A percentile compares a stretch with the other conserved stretches of the same genome.
These are phyloP conservation scores for Calonectria pteridis DNA, from an alignment of 2,329 filamentous ascomycete genomes.

Conservation along the genomic window DNA sequence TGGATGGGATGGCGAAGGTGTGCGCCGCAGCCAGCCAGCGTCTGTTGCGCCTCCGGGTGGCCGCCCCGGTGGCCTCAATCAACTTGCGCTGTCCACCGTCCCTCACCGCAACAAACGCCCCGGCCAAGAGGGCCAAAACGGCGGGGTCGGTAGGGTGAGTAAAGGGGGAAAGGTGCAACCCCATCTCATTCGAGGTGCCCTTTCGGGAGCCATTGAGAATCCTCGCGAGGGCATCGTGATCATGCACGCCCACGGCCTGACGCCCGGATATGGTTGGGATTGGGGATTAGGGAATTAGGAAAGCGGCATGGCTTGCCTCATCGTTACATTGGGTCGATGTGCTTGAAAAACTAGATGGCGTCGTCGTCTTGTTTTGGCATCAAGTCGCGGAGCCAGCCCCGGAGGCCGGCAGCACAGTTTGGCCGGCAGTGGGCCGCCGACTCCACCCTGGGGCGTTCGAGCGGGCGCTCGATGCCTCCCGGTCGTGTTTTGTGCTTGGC, in stretches of 20 bases:
- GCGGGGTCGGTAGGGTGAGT: conserved; percentile 6
- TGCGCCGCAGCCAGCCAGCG: conserved; percentile 6
- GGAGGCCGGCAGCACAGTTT: conserved; percentile 35
- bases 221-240: conserved; percentile 43
- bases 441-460: conserved; percentile 19
- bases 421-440: conserved; percentile 34
- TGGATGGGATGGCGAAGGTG: conserved; percentile 6
- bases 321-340: neutral
- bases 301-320: conserved; percentile 29
- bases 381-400: conserved; percentile 16
- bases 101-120: conserved; percentile 31
- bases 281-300: conserved; percentile 7
- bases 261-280: conserved; percentile 30
- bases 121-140: conserved; percentile 11
- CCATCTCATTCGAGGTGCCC: conserved; percentile 1
- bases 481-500: neutral
- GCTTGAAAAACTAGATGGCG: conserved; percentile 22
- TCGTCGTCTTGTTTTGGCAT: conserved; percentile 10
- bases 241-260: conserved; percentile 42
- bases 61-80: conserved; percentile 11
- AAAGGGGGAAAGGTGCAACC: conserved; percentile 18
- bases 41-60: conserved; percentile 17
- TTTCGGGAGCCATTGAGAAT: conserved; percentile 18
- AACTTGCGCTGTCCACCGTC: conserved; percentile 4
- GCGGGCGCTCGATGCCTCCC: conserved; percentile 22